phyloP scores from a whole-genome alignment of 1,284 basidiomycete species.

The Moesziomyces sp. region DNA sequence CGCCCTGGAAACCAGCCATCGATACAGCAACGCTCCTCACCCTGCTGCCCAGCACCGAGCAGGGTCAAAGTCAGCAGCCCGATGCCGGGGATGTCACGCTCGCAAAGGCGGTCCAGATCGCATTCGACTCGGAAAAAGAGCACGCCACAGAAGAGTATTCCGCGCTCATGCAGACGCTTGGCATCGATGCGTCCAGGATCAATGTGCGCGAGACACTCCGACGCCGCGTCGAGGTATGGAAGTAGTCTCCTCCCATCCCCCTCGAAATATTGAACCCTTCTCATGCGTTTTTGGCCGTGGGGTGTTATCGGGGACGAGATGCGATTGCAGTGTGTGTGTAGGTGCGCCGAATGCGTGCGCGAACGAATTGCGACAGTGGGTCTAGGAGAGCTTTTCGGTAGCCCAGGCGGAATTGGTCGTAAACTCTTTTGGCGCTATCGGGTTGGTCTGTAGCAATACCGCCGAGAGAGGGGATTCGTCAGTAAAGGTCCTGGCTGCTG shows the following conservation, averaged over 20 bases:
- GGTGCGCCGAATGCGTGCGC: background rate
- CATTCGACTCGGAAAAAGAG: slow-evolving; percentile 12
- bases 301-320: no score
- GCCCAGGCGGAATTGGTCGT: slow-evolving; percentile 65
- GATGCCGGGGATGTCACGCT: slow-evolving; percentile 8
- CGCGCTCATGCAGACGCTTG: slow-evolving; percentile 13
- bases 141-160: slow-evolving; percentile 9
- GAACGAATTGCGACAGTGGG: no score
- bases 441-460: slow-evolving; percentile 38
- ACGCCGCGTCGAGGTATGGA: slow-evolving; percentile 36
- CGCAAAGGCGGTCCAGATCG: slow-evolving; percentile 29
- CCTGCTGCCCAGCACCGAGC: slow-evolving; percentile 7
- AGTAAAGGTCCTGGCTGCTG: background rate
- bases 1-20: slow-evolving; percentile 36
- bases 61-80: no score
- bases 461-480: background rate
- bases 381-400: slow-evolving; percentile 54
- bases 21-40: slow-evolving; percentile 27
- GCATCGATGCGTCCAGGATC: slow-evolving; percentile 19
- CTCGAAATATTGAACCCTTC: background rate
- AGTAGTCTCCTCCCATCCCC: slow-evolving; percentile 7
- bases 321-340: background rate
- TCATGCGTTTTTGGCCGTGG: no score
- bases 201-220: slow-evolving; percentile 35
- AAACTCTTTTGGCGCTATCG: slow-evolving; percentile 61